Base-by-base conservation (phyloP, 75 land plant species). In the Larix kaempferi region DNA sequence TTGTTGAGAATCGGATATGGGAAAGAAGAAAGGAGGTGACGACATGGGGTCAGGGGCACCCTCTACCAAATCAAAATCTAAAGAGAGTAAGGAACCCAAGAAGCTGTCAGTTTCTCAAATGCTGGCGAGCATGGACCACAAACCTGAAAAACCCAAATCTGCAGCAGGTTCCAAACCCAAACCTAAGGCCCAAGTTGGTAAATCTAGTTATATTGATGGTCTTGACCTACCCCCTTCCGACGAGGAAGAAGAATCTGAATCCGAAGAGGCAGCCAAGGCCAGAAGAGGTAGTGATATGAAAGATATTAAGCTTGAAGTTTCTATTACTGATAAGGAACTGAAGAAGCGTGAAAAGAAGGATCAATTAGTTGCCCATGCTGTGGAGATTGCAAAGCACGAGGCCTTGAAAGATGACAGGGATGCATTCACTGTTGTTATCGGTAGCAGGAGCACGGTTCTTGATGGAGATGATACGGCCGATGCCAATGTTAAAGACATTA, bases 261-360 rank as follows among this genome's bases (percentile, higher is more conserved):
- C 60, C 1, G 84, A 84, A 56, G 88, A 84, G 22, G 83, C 62
- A 61, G 76, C n/a, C 21, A 82, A 44, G 23, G 17, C 26, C 25
- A 44, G 74, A 10, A 52, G 79, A 66, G 65, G 62, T 59, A 74
- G 35, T 25, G 60, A 23, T 71, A 64, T 12, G 5, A 58, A 65
- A 56, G 69, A 39, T 33, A 23, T 26, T 39, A 77, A 11, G 55
- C 23, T 71, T 3, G 77, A 62, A 2, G 75, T 59, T 19, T 59
- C 64, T 26, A 65, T 89, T 4, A 83, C 86, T 25, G 95, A 89
- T 5, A 89, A 86, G 76, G 95, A 90, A 56, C 60, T 84, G 76
- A 96, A 92, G 90, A 96, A 96, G 80, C 66, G 89, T 56, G 99
- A 94, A 82, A 96, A 91, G 90, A 94, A 88, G 84, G 93, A 96